These are phyloP conservation scores for Eucalyptus brandiana DNA, from an alignment of 345 rosid genomes.

Conservation along the genomic window DNA sequence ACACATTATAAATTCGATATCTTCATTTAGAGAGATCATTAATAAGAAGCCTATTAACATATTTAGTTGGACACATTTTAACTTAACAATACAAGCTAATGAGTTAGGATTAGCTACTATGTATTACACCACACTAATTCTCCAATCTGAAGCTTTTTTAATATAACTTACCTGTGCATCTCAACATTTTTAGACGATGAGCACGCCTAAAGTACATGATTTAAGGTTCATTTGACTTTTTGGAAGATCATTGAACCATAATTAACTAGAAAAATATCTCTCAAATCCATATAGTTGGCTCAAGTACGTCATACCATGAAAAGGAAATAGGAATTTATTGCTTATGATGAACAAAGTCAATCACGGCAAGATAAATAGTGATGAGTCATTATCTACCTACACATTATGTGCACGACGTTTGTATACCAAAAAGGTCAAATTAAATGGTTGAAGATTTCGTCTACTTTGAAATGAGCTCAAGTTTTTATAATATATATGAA, in stretches of 20 bases:
- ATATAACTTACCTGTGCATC: neutral
- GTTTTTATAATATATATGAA: neutral
- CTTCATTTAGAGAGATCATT: neutral
- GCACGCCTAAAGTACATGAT: neutral
- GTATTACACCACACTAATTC: neutral
- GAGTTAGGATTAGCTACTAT: accelerated
- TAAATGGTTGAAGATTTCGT: neutral
- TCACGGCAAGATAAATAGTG: neutral
- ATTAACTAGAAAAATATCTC: neutral
- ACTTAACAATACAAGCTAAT: neutral
- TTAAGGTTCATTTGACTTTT: neutral
- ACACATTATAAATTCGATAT: neutral
- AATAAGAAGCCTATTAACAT: neutral
- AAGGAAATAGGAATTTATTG: neutral
- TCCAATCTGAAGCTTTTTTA: accelerated
- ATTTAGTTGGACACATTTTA: neutral
- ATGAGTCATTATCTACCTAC: neutral
- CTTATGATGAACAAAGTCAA: neutral
- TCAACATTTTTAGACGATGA: neutral
- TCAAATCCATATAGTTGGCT: neutral
- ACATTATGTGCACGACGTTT: neutral
- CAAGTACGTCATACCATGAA: neutral
- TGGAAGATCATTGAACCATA: neutral
- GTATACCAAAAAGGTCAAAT: neutral
- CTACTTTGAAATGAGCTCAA: neutral